Conservation (phyloP, 139 green algal genomes). For the Tetradesmus lagerheimii region DNA sequence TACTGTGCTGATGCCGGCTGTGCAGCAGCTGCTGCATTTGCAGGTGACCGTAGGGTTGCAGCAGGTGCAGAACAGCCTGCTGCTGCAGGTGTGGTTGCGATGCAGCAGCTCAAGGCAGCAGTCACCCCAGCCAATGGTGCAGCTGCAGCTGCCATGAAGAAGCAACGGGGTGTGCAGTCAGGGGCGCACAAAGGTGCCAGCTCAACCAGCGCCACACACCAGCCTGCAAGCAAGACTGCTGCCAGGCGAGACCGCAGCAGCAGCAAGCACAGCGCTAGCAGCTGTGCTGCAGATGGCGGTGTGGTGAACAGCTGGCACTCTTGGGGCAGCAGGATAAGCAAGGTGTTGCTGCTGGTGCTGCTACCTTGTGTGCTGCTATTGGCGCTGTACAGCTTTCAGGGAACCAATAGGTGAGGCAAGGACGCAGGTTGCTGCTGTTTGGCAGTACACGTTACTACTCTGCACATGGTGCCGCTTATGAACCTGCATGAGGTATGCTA, state of each 20-base stretch:
- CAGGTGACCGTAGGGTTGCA: background rate
- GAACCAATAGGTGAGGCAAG: background rate
- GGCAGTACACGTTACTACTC: too few relatives aligned
- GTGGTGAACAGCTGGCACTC: background rate
- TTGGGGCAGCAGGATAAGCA: background rate
- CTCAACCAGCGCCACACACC: background rate
- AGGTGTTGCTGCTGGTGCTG: background rate
- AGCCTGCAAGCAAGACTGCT: background rate
- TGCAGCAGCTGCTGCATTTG: background rate
- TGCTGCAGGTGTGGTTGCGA: background rate
- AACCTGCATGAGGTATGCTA: too few relatives aligned
- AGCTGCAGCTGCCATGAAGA: background rate
- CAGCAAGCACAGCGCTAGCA: background rate
- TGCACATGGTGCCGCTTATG: too few relatives aligned
- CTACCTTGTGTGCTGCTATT: background rate
- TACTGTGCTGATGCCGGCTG: background rate
- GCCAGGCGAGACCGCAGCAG: background rate
- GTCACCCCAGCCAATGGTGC: background rate
- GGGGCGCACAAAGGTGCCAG: background rate
- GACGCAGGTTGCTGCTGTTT: too few relatives aligned
- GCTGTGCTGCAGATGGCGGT: background rate
- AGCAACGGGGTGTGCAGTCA: background rate
- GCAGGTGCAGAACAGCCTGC: background rate
- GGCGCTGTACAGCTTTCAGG: background rate
- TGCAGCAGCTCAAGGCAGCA: background rate